These are phyloP conservation scores for Salix purpurea DNA, from an alignment of 345 rosid species.

Conservation along the genomic window DNA sequence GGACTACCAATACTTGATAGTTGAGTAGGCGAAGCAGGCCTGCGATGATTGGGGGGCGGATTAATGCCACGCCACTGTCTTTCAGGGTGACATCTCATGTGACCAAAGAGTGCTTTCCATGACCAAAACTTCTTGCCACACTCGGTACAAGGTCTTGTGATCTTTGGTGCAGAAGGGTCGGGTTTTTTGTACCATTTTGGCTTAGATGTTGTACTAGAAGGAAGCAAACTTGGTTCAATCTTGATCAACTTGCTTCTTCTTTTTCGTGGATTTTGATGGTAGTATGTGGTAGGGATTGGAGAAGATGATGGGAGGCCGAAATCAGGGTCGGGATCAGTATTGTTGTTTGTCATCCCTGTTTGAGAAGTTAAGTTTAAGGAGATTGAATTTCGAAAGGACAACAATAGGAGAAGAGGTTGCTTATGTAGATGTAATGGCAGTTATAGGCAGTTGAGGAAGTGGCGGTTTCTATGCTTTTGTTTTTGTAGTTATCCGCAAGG, in stretches of 20 bases:
- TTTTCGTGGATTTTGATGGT: slow-evolving; percentile 36
- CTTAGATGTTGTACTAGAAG: slow-evolving; percentile 18
- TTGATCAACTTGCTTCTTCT: slow-evolving; percentile 35
- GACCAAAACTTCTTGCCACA: slow-evolving; percentile 93
- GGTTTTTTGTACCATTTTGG: slow-evolving; percentile 53
- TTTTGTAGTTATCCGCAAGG: not conserved
- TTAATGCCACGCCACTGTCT: slow-evolving; percentile 56
- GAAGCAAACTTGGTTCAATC: slow-evolving; percentile 8
- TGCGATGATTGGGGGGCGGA: slow-evolving; percentile 34
- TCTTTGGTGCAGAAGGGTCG: slow-evolving; percentile 68
- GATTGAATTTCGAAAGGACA: not conserved
- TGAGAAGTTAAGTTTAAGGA: not conserved
- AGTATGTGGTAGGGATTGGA: slow-evolving; percentile 17
- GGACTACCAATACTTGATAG: not conserved
- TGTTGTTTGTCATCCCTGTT: slow-evolving; percentile 5
- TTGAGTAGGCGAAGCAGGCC: slow-evolving; percentile 10
- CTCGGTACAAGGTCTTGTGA: slow-evolving; percentile 76
- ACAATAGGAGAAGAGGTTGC: not conserved
- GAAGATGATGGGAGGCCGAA: slow-evolving; percentile 25
- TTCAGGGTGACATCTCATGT: slow-evolving; percentile 81
- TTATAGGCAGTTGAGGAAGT: not conserved
- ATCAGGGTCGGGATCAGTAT: slow-evolving; percentile 2
- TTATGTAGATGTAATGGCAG: slow-evolving; percentile 12
- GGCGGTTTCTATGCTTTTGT: not conserved
- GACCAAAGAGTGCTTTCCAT: slow-evolving; percentile 62